Evolutionary conservation across 2,329 filamentous ascomycete species (phyloP).

Genomic region (Dactylellina haptotyla): DNA sequence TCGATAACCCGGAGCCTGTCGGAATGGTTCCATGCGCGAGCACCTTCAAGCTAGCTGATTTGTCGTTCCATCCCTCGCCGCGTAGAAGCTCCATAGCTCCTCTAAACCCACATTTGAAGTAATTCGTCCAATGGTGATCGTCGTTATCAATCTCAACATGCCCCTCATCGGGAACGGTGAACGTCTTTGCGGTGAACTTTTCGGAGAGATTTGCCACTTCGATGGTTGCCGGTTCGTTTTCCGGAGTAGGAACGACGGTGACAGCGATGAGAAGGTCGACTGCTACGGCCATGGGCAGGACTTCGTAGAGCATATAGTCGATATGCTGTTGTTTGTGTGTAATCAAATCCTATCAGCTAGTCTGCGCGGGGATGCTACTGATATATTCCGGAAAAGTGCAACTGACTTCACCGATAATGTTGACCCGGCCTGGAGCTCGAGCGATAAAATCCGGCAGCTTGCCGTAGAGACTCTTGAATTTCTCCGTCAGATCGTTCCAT

Average conservation of each 20-base stretch:
- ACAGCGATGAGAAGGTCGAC: slow-evolving; percentile 91
- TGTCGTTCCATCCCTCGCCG: slow-evolving; percentile 72
- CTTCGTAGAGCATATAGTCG: slow-evolving; percentile 96
- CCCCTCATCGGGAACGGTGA: slow-evolving; percentile 73
- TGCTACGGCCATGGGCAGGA: slow-evolving; percentile 93
- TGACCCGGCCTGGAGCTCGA: slow-evolving; percentile 91
- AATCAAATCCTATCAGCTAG: background rate
- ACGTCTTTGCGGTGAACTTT: slow-evolving; percentile 80
- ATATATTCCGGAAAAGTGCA: background rate
- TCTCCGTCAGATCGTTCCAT: slow-evolving; percentile 77
- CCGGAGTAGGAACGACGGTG: slow-evolving; percentile 61
- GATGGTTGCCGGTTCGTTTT: slow-evolving; percentile 70
- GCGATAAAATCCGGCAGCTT: slow-evolving; percentile 80
- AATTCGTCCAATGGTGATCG: slow-evolving; percentile 94
- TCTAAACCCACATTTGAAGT: slow-evolving; percentile 91
- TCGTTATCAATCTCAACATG: slow-evolving; percentile 83
- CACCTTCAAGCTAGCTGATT: slow-evolving; percentile 82
- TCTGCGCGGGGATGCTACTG: background rate
- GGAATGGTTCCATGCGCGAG: slow-evolving; percentile 92
- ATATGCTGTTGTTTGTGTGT: slow-evolving; percentile 72
- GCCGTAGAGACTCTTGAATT: slow-evolving; percentile 77
- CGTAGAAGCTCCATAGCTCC: slow-evolving; percentile 82
- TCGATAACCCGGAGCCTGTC: slow-evolving; percentile 88
- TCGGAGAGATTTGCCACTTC: slow-evolving; percentile 80
- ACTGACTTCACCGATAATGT: slow-evolving; percentile 85